phyloP scores from a whole-genome alignment of 352 stramenopile genomes.

The Globisporangium okanoganense region DNA sequence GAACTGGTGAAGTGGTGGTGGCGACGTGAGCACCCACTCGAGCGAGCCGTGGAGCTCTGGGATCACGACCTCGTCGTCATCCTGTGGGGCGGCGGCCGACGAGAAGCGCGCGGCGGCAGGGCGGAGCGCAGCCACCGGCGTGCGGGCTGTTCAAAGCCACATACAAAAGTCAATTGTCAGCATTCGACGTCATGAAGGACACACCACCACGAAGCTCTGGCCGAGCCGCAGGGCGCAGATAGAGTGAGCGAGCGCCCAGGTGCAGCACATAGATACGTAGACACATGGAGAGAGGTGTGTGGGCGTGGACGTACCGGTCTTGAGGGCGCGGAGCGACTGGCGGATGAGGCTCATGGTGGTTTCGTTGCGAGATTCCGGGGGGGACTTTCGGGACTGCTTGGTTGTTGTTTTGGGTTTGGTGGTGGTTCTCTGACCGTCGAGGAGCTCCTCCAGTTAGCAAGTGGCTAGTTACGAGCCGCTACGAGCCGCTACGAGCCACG shows the following conservation, averaged over 20 bases:
- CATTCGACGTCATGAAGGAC: neutral
- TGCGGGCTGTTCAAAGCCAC: conserved; percentile 36
- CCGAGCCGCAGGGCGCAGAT: neutral
- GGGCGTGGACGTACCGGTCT: conserved; percentile 52
- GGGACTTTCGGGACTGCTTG: conserved; percentile 30
- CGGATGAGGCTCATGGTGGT: conserved; percentile 75
- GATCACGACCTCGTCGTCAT: conserved; percentile 73
- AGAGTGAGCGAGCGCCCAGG: neutral
- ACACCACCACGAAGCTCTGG: no score
- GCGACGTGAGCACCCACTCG: conserved; percentile 82
- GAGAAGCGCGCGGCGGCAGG: conserved; percentile 45
- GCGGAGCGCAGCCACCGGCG: conserved; percentile 40
- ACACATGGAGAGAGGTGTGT: neutral
- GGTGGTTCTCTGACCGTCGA: neutral
- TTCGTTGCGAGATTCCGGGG: conserved; percentile 22
- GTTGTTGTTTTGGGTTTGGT: neutral
- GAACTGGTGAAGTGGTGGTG: conserved; percentile 88
- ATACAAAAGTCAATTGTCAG: neutral
- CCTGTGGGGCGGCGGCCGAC: conserved; percentile 49
- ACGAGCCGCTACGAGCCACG: no score
- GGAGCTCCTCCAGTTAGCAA: no score
- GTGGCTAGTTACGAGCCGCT: no score
- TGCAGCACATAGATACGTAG: neutral
- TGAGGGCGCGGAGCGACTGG: conserved; percentile 74
- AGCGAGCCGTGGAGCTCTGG: conserved; percentile 79